These are phyloP conservation scores for Saccharomyces hybrid DNA, from an alignment of 1,139 yeast genomes.

Conservation along the genomic window DNA sequence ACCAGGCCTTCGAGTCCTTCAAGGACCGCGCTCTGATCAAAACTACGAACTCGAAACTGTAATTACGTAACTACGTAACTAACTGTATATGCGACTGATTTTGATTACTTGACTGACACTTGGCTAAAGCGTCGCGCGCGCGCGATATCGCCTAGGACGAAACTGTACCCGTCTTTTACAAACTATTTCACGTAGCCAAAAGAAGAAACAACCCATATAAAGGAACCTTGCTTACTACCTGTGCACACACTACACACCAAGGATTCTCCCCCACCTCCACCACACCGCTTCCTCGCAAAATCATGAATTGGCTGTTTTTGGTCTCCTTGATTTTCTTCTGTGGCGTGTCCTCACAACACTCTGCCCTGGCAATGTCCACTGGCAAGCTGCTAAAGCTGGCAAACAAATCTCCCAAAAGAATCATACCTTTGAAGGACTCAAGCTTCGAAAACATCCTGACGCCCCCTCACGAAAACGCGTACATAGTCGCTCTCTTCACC, in stretches of 20 bases:
- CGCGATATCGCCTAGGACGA: neutral
- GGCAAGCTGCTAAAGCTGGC: constrained; percentile 21
- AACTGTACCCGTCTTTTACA: neutral
- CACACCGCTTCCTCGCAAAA: neutral
- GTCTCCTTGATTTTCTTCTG: constrained; percentile 2
- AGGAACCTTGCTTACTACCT: neutral
- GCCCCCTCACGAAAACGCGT: constrained; percentile 58
- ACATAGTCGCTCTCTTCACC: constrained; percentile 61
- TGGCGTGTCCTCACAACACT: neutral
- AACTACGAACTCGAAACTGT: neutral
- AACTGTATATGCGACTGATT: neutral
- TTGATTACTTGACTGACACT: neutral
- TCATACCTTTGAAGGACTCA: constrained; percentile 50
- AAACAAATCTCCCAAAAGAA: constrained; percentile 27
- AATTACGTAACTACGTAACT: neutral
- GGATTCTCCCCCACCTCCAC: neutral
- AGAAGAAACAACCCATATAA: neutral
- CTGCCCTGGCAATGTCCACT: constrained; percentile 18
- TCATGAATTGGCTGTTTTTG: constrained; percentile 1
- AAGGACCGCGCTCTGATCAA: neutral
- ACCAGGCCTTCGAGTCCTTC: neutral
- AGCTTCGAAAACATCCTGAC: constrained; percentile 52
- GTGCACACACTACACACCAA: neutral
- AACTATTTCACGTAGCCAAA: neutral
- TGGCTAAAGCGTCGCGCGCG: neutral